A percentile compares a stretch with the other conserved stretches of the same genome.
Conservation (phyloP, 768 basidiomycete species). For the Pulveroboletus sp. region DNA sequence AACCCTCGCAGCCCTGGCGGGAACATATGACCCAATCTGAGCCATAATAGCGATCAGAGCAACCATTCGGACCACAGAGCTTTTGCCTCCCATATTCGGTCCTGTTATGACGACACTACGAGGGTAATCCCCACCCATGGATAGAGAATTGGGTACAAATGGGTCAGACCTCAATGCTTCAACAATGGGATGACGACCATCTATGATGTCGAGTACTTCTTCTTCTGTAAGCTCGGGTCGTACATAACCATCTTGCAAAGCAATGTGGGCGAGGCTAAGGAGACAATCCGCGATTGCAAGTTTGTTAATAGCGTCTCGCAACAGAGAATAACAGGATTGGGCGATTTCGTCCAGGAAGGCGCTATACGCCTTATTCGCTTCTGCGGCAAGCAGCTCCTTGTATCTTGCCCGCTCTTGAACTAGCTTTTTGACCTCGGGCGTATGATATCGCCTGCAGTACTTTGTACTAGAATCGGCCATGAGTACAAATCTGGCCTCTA, state of each 20-base stretch:
- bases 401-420: conserved; percentile 70
- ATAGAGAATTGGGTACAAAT: conserved; percentile 79
- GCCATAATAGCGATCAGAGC: conserved; percentile 71
- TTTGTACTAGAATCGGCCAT: conserved; percentile 54
- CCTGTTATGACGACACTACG: conserved; percentile 74
- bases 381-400: conserved; percentile 65
- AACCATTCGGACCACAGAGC: conserved; percentile 74
- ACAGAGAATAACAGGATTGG: conserved; percentile 57
- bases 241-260: conserved; percentile 69
- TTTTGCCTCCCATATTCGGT: conserved; percentile 87
- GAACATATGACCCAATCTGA: conserved; percentile 93
- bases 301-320: conserved; percentile 74
- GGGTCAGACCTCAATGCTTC: conserved; percentile 73
- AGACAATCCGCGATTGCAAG: conserved; percentile 86
- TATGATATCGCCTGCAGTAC: conserved; percentile 64
- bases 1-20: conserved; percentile 67
- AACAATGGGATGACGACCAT: conserved; percentile 93
- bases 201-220: conserved; percentile 63
- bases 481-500: background rate
- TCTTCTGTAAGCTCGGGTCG: conserved; percentile 71
- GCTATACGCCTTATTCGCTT: conserved; percentile 59
- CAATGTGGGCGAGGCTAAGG: conserved; percentile 75
- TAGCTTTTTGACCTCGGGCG: conserved; percentile 58
- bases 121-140: conserved; percentile 51
- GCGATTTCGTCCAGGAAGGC: conserved; percentile 69